A percentile compares a stretch with the other conserved stretches of the same genome.
These are phyloP conservation scores for Sphagnum fallax DNA, from an alignment of 228 moss, liverwort and hornwort species.

Conservation along the genomic window DNA sequence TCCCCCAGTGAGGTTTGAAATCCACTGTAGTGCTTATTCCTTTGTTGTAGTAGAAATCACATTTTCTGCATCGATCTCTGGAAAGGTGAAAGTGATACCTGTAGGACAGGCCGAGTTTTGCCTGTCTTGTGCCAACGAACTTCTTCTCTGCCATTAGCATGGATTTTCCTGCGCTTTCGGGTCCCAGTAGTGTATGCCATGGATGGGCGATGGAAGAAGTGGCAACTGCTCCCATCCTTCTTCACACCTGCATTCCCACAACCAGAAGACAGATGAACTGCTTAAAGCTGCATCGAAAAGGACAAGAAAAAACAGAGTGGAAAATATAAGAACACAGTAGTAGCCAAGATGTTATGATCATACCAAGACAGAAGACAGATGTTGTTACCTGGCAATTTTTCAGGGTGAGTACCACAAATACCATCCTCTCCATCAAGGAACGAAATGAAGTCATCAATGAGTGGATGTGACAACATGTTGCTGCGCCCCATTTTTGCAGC, in stretches of 20 bases:
- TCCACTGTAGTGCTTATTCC: too few relatives aligned
- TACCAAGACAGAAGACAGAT: background rate
- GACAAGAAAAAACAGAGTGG: background rate
- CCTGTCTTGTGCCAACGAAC: conserved; percentile 97
- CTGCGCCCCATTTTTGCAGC: conserved; percentile 42
- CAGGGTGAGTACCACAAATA: conserved; percentile 81
- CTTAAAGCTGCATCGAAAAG: background rate
- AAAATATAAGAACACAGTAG: background rate
- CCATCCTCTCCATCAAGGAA: conserved; percentile 75
- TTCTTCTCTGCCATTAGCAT: conserved; percentile 61
- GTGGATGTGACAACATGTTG: conserved; percentile 30
- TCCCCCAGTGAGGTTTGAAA: too few relatives aligned
- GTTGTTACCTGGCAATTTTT: conserved; percentile 59
- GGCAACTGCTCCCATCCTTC: conserved; percentile 85
- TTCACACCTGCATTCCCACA: conserved; percentile 39
- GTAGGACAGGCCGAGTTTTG: conserved; percentile 69
- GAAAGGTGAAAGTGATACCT: conserved; percentile 14
- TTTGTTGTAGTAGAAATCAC: too few relatives aligned
- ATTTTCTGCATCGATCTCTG: too few relatives aligned
- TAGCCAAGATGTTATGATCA: too few relatives aligned
- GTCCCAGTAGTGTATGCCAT: conserved; percentile 95
- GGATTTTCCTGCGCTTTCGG: conserved; percentile 82
- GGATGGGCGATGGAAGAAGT: conserved; percentile 85
- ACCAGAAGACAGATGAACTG: background rate
- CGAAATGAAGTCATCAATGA: conserved; percentile 60